Evolutionary conservation across 495 filamentous ascomycete species (phyloP).

Genomic region (Aspergillus campestris): DNA sequence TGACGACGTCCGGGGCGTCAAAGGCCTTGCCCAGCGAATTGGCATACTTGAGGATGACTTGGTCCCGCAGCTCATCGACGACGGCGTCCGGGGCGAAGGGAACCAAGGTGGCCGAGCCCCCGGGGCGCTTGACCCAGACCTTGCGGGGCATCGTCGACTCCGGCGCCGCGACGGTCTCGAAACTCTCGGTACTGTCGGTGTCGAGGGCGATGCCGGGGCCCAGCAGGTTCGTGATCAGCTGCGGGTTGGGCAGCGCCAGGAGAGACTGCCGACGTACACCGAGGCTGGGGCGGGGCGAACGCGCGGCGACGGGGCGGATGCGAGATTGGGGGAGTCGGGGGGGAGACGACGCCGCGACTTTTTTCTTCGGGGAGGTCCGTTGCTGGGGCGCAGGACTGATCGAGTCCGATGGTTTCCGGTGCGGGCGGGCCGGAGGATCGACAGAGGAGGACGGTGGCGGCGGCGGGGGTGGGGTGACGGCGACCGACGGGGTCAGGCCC

Average conservation of each 20-base stretch:
- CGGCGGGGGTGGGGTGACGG: slow-evolving; percentile 31
- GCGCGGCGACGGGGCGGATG: slow-evolving; percentile 22
- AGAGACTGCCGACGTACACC: slow-evolving; percentile 43
- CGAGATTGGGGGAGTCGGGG: slow-evolving; percentile 10
- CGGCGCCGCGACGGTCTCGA: slow-evolving; percentile 11
- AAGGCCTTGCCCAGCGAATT: slow-evolving; percentile 85
- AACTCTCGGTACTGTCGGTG: slow-evolving; percentile 13
- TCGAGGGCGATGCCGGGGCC: slow-evolving; percentile 22
- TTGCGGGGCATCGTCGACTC: slow-evolving; percentile 53
- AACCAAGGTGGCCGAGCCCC: slow-evolving; percentile 79
- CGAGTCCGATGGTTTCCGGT: too few species aligned
- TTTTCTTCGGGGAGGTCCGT: too few species aligned
- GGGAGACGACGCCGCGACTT: not conserved
- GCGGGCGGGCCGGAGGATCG: slow-evolving; percentile 5
- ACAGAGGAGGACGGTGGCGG: slow-evolving; percentile 30
- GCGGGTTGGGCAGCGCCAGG: slow-evolving; percentile 36
- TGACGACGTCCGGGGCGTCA: slow-evolving; percentile 77
- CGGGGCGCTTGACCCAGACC: slow-evolving; percentile 86
- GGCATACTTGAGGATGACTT: slow-evolving; percentile 85
- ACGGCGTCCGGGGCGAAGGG: slow-evolving; percentile 79
- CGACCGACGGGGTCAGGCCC: slow-evolving; percentile 22
- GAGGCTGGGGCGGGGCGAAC: slow-evolving; percentile 34
- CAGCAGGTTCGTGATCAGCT: slow-evolving; percentile 35
- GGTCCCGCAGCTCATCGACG: slow-evolving; percentile 90
- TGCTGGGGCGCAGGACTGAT: too few species aligned